A percentile compares a stretch with the other conserved stretches of the same genome.
phyloP scores from a whole-genome alignment of 1,284 basidiomycete genomes.

The Melampsora americana region DNA sequence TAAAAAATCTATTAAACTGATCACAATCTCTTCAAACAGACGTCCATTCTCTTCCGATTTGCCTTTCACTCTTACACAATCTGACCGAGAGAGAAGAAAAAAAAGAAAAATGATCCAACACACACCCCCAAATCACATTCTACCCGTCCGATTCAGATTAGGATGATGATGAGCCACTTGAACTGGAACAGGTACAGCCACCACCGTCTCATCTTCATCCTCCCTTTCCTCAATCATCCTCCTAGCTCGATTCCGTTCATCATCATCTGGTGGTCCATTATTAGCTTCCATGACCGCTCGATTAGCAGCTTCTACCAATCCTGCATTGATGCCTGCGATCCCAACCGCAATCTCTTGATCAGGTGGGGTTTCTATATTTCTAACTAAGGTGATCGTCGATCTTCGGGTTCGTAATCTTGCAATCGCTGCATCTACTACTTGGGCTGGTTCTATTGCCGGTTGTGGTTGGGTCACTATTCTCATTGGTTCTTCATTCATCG shows the following conservation, averaged over 20 bases:
- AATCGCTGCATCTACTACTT: conserved; percentile 38
- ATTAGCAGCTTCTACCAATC: conserved; percentile 3
- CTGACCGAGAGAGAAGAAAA: too few species aligned
- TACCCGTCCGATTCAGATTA: too few species aligned
- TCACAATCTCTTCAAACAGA: too few species aligned
- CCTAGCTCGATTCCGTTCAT: conserved; percentile 31
- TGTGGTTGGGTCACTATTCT: not conserved
- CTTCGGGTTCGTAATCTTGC: conserved; percentile 15
- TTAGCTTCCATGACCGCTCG: not conserved
- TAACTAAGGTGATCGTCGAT: not conserved
- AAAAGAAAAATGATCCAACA: too few species aligned
- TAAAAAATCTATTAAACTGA: too few species aligned
- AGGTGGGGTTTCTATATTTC: conserved; percentile 31
- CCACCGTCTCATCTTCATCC: not conserved
- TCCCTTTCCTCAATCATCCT: conserved; percentile 22
- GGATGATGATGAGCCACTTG: too few species aligned
- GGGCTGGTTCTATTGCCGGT: not conserved
- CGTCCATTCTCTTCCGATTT: too few species aligned
- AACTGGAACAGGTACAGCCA: too few species aligned
- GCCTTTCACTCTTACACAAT: too few species aligned
- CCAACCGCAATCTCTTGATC: conserved; percentile 26
- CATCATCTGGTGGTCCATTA: conserved; percentile 3
- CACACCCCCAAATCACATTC: too few species aligned
- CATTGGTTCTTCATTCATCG: conserved; percentile 9
- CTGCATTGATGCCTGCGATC: not conserved